A percentile compares a stretch with the other conserved stretches of the same genome.
Conservation (phyloP, 176 grass and related monocot genomes). For the Rhynchospora breviuscula region DNA sequence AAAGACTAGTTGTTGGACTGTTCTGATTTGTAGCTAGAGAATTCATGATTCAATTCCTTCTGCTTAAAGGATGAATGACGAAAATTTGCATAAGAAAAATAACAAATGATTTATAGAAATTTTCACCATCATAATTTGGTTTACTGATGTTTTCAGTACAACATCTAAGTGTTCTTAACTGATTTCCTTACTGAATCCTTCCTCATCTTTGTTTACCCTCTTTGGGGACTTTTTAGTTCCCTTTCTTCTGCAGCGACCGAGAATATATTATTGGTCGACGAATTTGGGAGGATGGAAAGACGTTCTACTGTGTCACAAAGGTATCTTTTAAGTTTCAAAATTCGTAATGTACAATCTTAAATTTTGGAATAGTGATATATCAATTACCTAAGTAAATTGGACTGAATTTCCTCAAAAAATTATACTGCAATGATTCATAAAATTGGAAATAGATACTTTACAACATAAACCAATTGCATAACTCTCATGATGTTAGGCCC, state of each 20-base stretch:
- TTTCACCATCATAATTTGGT: neutral
- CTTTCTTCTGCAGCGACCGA: slow-evolving; percentile 97
- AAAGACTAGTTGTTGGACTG: neutral
- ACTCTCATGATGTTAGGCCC: neutral
- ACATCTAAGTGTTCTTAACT: neutral
- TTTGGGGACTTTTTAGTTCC: slow-evolving; percentile 51
- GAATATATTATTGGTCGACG: slow-evolving; percentile 97
- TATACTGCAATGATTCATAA: neutral
- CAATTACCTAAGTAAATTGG: neutral
- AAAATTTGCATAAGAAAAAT: neutral
- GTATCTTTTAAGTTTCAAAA: slow-evolving; percentile 29
- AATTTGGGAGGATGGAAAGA: slow-evolving; percentile 86
- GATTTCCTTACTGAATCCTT: neutral
- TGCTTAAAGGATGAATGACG: neutral
- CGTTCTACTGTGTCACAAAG: slow-evolving; percentile 94
- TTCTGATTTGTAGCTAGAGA: neutral
- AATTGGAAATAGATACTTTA: neutral
- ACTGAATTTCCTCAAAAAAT: neutral
- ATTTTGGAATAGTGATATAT: neutral
- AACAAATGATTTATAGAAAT: neutral
- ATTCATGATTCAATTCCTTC: neutral
- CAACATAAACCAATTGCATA: neutral
- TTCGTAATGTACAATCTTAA: neutral
- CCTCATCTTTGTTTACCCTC: slow-evolving; percentile 3
- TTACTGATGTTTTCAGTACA: neutral